Conservation (phyloP, 495 filamentous ascomycete genomes). For the Copromyces sp. region DNA sequence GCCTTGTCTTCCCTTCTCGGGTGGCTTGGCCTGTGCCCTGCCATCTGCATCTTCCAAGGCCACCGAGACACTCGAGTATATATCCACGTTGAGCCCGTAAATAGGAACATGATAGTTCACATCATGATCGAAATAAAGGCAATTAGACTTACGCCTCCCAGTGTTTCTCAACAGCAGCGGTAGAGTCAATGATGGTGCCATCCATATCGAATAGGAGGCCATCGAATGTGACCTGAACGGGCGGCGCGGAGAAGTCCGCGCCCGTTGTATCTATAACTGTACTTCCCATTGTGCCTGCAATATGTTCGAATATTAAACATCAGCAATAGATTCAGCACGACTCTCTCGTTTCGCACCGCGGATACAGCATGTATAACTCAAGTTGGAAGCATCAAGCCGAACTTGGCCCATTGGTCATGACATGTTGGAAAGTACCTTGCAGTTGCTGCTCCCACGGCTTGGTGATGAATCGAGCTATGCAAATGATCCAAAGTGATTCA, state of each 20-base stretch:
- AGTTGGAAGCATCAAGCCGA: background rate
- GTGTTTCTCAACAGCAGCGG: constrained; percentile 78
- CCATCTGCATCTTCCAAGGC: background rate
- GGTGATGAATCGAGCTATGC: background rate
- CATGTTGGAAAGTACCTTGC: background rate
- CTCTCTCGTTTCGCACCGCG: background rate
- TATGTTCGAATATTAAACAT: background rate
- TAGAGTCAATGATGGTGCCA: constrained; percentile 74
- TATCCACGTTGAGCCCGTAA: background rate
- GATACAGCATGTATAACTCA: background rate
- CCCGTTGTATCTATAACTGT: background rate
- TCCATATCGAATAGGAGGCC: constrained; percentile 91
- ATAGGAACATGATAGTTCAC: background rate
- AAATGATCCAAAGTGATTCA: background rate
- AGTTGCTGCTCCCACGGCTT: background rate
- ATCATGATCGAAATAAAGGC: no score
- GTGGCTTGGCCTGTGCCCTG: background rate
- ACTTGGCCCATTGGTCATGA: background rate
- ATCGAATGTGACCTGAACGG: constrained; percentile 54
- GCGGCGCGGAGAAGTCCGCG: constrained; percentile 44
- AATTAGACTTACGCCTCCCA: constrained; percentile 60
- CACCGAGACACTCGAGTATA: background rate
- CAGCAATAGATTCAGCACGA: background rate
- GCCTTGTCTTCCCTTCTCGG: background rate
- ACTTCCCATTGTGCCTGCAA: constrained; percentile 10